Base-by-base conservation (phyloP, 768 basidiomycete genomes). In the Coprinopsis cinerea region DNA sequence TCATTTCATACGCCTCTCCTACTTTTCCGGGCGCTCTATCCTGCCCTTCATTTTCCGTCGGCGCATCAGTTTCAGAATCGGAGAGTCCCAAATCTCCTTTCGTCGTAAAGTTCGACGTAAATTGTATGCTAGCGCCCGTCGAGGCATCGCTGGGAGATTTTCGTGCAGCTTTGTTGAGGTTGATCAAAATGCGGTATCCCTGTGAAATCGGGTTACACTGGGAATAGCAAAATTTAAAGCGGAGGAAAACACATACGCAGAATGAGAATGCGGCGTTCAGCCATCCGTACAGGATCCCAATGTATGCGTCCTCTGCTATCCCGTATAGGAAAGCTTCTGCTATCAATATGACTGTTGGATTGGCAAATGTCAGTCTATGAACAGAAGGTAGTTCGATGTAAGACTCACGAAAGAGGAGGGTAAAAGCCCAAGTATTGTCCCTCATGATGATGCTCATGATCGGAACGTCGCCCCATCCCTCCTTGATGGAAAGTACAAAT, bases 401-500 rank as follows among this genome's bases (percentile, higher is more conserved):
- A 23, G 3, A 48, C 59, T 48, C 52, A 76, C 76, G 48, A 51
- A 73, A 71, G 9, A 75, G 50, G 2, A 69, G 37, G 30, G 70
- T 39, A 57, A 72, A 75, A 2, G 71, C 70, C 63, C 70, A 68
- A 3, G 68, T 66, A 3, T 75, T 69, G 57, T 77, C 76, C 23
- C 68, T 65, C 57, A 72, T 61, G 11, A 77, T 59, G 41, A 76
- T 54, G 4, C 63, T 52, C 14, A 74, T 53, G 7, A 76, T 57
- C 0, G 71, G 74, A 1, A 67, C 65, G 37, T 70, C 66, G 18
- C 69, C 71, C 71, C 69, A 70, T 9, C 70, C 71, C 1, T 59
- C 58, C 34, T 67, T 67, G 5, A 64, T 48, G 2, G 67, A 63
- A 18, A 54, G 27, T 1, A 66, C 43, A 51, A 70, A 71, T 53